Evolutionary conservation across 495 filamentous ascomycete genomes (phyloP).

Genomic region (Xylaria castorea): DNA sequence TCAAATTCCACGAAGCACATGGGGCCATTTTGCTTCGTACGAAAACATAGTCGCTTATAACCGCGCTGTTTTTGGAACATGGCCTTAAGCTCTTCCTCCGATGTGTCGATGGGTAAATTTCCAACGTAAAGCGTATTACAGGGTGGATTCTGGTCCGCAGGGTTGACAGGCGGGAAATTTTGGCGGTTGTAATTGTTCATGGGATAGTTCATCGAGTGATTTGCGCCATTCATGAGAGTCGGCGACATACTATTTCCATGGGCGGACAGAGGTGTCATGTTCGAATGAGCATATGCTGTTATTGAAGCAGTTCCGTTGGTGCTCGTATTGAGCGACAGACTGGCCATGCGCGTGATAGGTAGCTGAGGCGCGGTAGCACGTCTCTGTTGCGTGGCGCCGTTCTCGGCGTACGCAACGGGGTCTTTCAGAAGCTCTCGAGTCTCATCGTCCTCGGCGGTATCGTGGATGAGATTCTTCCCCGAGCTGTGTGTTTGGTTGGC

Average conservation of each 20-base stretch:
- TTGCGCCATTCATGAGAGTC: slow-evolving; percentile 54
- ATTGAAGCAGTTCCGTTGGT: slow-evolving; percentile 52
- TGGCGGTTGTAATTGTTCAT: slow-evolving; percentile 63
- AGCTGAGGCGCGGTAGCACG: slow-evolving; percentile 78
- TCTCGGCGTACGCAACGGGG: slow-evolving; percentile 83
- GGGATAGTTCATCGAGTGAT: slow-evolving; percentile 57
- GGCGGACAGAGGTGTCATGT: slow-evolving; percentile 50
- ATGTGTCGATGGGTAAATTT: slow-evolving; percentile 92
- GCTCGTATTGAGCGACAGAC: slow-evolving; percentile 69
- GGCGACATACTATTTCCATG: slow-evolving; percentile 68
- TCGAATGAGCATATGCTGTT: slow-evolving; percentile 59
- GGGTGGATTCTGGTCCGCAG: slow-evolving; percentile 95
- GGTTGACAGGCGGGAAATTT: slow-evolving; percentile 88
- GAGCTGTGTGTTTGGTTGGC: slow-evolving; percentile 71
- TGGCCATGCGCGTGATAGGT: slow-evolving; percentile 72
- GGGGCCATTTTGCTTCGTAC: slow-evolving; percentile 97
- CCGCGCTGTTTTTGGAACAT: slow-evolving; percentile 94
- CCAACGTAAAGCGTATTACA: slow-evolving; percentile 99
- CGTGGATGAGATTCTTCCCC: slow-evolving; percentile 86
- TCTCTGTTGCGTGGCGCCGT: slow-evolving; percentile 67
- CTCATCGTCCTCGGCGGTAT: slow-evolving; percentile 79
- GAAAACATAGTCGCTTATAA: slow-evolving; percentile 94
- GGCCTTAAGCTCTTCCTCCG: slow-evolving; percentile 94
- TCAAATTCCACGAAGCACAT: slow-evolving; percentile 99
- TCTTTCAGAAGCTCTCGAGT: slow-evolving; percentile 84